Base-by-base conservation (phyloP, 1,139 yeast genomes). In the Pichiaceae sp. region DNA sequence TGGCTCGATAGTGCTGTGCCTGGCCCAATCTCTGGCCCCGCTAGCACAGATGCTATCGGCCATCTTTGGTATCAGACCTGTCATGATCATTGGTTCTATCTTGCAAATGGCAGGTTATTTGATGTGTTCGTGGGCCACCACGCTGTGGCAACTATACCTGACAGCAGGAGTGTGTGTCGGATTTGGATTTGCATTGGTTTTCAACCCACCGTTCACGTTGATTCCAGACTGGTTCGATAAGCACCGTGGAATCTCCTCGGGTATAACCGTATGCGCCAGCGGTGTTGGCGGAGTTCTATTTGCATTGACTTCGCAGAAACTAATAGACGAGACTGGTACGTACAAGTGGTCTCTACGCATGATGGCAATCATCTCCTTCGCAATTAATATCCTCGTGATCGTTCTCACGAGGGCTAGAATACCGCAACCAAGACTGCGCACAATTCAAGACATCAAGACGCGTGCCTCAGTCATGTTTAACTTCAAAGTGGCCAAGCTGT, bases 121-220 rank as follows among this genome's bases (percentile, higher is more conserved):
- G 4, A 44, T 66, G 24, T 70, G 72, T 2, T 67, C 75, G 1
- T 64, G 64, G 45, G 61, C 71, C 8, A 67, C 66, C 1, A 47
- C 64, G 35, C 53, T 75, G 30, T 70, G 76, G 76, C 73, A 70
- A 38, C 47, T 72, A n/a, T 71, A 64, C 47, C 45, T 67, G 18
- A 62, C 75, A n/a, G 72, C 70, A 43, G 76, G 75, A 4, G 50
- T 69, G 2, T 39, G 69, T 31, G 63, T 66, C 7, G 77, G 76
- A 0, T 28, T 64, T 7, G 68, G 74, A 1, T 70, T 70, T 42
- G 58, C 64, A 14, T 45, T 69, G 27, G 47, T 70, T n/a, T 68
- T 60, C 42, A 55, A 68, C 7, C 75, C 76, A 0, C 63, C 69
- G 3, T 61, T 71, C 4, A 52, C 68, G 34, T 52, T 67, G 2